Conservation (phyloP, 2,329 filamentous ascomycete species). For the Trichothecium sympodiale region DNA sequence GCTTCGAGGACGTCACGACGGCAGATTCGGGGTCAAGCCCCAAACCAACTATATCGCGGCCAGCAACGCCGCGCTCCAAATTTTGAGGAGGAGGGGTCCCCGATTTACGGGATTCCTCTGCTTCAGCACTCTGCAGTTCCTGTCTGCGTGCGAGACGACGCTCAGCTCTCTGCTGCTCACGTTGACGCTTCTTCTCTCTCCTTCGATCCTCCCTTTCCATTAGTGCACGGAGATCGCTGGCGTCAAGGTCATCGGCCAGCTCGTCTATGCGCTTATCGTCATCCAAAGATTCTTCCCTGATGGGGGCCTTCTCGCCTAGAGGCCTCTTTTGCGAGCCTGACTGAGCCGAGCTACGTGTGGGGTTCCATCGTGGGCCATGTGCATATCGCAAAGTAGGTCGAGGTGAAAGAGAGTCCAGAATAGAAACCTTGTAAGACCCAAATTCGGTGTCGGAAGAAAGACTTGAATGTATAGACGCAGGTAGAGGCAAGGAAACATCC, state of each 20-base stretch:
- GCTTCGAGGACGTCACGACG: slow-evolving; percentile 44
- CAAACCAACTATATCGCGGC: slow-evolving; percentile 45
- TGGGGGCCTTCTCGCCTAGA: slow-evolving; percentile 37
- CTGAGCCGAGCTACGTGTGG: slow-evolving; percentile 32
- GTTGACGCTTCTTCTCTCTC: slow-evolving; percentile 59
- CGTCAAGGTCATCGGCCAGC: slow-evolving; percentile 76
- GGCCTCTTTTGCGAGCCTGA: slow-evolving; percentile 40
- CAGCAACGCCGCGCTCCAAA: slow-evolving; percentile 48
- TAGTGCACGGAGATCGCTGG: slow-evolving; percentile 72
- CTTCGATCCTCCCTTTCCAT: slow-evolving; percentile 83
- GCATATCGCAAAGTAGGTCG: slow-evolving; percentile 73
- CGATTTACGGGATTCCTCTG: slow-evolving; percentile 39
- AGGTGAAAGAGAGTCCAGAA: slow-evolving; percentile 71
- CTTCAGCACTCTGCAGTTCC: slow-evolving; percentile 52
- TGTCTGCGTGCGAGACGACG: slow-evolving; percentile 53
- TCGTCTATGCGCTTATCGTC: slow-evolving; percentile 54
- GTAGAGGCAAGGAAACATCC: slow-evolving; percentile 63
- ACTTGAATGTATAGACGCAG: slow-evolving; percentile 65
- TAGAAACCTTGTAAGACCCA: slow-evolving; percentile 65
- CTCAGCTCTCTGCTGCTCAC: slow-evolving; percentile 57
- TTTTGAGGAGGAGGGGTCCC: slow-evolving; percentile 43
- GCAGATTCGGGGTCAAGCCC: slow-evolving; percentile 45
- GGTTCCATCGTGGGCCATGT: slow-evolving; percentile 47
- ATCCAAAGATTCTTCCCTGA: slow-evolving; percentile 49
- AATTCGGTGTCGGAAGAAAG: slow-evolving; percentile 67